phyloP scores from a whole-genome alignment of 805 yeast species.

The Ogataea trehalophila region DNA sequence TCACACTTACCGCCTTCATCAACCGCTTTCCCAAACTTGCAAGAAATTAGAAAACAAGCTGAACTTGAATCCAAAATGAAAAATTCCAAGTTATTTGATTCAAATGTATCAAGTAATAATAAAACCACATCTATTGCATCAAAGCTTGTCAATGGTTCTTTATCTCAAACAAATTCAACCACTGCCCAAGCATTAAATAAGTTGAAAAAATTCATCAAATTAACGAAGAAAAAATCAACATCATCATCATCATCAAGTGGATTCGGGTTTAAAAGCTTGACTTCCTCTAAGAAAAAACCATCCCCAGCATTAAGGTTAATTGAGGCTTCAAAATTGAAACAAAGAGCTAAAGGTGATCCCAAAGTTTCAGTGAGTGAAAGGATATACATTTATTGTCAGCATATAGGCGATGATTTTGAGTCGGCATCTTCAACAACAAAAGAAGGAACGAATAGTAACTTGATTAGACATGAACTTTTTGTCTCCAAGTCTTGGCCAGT shows the following conservation, averaged over 20 bases:
- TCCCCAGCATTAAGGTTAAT: constrained; percentile 26
- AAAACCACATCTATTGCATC: constrained; percentile 10
- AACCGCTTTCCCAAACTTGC: constrained; percentile 48
- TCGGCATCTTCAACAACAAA: constrained; percentile 2
- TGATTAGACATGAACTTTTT: constrained; percentile 32
- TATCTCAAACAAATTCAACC: constrained; percentile 8
- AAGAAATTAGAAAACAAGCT: constrained; percentile 35
- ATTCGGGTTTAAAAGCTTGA: background rate
- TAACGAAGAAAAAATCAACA: constrained; percentile 3
- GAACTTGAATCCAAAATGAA: constrained; percentile 18
- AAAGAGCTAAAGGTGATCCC: constrained; percentile 48
- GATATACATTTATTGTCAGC: constrained; percentile 44
- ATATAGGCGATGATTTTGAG: constrained; percentile 29
- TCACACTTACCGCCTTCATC: constrained; percentile 36
- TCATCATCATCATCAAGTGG: constrained; percentile 2
- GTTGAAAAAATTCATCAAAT: constrained; percentile 18
- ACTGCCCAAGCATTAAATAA: constrained; percentile 19
- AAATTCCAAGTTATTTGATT: constrained; percentile 11
- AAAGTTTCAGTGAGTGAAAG: constrained; percentile 40
- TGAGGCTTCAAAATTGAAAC: constrained; percentile 37
- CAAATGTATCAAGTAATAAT: constrained; percentile 23
- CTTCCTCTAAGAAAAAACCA: constrained; percentile 1
- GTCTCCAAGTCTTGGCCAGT: constrained; percentile 55
- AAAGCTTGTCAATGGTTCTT: constrained; percentile 1
- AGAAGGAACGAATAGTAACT: constrained; percentile 3